A percentile compares a stretch with the other conserved stretches of the same genome.
phyloP scores from a whole-genome alignment of 2,329 filamentous ascomycete species.

The Cytospora chrysosperma region DNA sequence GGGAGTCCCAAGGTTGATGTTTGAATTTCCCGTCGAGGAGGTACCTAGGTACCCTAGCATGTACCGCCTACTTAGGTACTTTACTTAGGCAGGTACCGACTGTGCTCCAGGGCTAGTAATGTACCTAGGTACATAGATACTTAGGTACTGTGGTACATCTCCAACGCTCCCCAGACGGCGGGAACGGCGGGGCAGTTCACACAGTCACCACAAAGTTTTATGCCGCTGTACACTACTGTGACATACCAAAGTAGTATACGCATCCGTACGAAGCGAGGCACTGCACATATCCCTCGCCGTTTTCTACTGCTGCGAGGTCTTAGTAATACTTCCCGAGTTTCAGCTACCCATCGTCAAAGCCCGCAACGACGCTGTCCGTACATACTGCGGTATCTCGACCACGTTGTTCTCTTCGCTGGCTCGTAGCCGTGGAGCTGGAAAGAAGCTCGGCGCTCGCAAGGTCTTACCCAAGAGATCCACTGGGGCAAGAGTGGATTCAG shows the following conservation, averaged over 20 bases:
- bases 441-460: background rate
- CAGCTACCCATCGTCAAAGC: background rate
- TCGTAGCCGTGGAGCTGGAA: background rate
- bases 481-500: background rate
- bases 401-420: background rate
- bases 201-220: background rate
- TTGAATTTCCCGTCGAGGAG: too few species aligned
- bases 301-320: too few species aligned
- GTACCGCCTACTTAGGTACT: background rate
- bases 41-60: too few species aligned
- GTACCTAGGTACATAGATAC: background rate
- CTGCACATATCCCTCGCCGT: too few species aligned
- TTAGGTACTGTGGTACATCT: background rate
- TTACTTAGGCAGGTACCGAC: background rate
- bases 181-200: background rate
- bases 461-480: constrained; percentile 2
- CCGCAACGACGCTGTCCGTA: background rate
- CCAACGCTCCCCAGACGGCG: background rate
- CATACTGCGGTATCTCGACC: background rate
- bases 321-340: background rate
- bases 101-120: too few species aligned
- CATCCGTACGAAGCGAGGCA: too few species aligned
- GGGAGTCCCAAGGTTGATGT: background rate
- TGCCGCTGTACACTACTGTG: background rate
- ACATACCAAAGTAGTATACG: background rate